Evolutionary conservation across 306 rosid genomes (phyloP).

Genomic region (Oxytropis ochrocephala): DNA sequence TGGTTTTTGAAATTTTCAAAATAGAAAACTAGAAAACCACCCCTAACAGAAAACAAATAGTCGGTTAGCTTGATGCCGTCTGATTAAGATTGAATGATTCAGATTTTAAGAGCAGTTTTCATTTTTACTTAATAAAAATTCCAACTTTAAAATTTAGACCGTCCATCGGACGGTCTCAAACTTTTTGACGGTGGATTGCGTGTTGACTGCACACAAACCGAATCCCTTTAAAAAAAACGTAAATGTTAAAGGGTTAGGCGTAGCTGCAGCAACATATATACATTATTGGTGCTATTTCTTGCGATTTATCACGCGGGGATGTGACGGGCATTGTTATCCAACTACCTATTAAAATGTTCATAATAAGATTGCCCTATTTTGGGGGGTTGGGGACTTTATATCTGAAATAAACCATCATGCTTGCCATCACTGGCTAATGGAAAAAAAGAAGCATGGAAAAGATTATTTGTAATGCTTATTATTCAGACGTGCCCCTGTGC

Average conservation of each 20-base stretch:
- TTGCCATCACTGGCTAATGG: conserved; percentile 8
- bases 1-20: no score
- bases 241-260: neutral
- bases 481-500: neutral
- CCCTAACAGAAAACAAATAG: no score
- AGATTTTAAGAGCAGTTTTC: no score
- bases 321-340: conserved; percentile 5
- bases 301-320: conserved; percentile 18
- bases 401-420: conserved; percentile 12
- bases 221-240: no score
- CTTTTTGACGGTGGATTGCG: no score
- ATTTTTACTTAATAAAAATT: no score
- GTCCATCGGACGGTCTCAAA: no score
- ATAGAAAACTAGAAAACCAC: no score
- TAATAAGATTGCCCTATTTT: conserved; percentile 2
- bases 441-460: neutral
- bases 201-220: no score
- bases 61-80: no score
- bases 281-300: neutral
- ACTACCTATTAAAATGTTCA: neutral
- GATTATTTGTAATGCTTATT: neutral
- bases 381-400: neutral
- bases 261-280: conserved; percentile 8
- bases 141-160: no score
- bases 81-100: no score